phyloP scores from a whole-genome alignment of 1,284 basidiomycete species.

The Boletellus deceptivus region DNA sequence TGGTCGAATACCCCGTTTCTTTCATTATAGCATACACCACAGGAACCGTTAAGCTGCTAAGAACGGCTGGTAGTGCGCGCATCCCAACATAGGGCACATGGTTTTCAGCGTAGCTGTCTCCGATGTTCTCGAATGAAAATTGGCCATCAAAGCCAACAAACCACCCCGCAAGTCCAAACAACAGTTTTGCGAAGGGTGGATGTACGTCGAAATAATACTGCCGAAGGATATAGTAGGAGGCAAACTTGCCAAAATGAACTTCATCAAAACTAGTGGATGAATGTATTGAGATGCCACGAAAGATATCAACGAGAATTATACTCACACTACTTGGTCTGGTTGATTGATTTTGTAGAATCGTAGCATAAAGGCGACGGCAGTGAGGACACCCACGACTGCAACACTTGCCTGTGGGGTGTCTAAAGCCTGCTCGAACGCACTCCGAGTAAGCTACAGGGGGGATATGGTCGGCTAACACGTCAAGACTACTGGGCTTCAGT shows the following conservation, averaged over 20 bases:
- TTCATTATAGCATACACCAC: slow-evolving; percentile 97
- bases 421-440: slow-evolving; percentile 55
- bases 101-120: slow-evolving; percentile 84
- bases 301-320: slow-evolving; percentile 13
- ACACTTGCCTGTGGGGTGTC: slow-evolving; percentile 60
- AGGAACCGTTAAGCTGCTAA: slow-evolving; percentile 88
- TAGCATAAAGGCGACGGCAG: slow-evolving; percentile 72
- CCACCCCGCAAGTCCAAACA: slow-evolving; percentile 93
- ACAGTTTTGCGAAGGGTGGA: slow-evolving; percentile 91
- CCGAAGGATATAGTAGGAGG: slow-evolving; percentile 84
- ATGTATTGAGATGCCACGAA: not conserved
- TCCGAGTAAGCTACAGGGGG: slow-evolving; percentile 46
- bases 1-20: slow-evolving; percentile 91
- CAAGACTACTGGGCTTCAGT: not conserved
- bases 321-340: slow-evolving; percentile 93
- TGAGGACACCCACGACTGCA: slow-evolving; percentile 60
- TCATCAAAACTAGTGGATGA: slow-evolving; percentile 78
- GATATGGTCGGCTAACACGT: slow-evolving; percentile 5
- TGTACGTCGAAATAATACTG: slow-evolving; percentile 99
- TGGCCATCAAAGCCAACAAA: slow-evolving; percentile 94
- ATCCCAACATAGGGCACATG: slow-evolving; percentile 95
- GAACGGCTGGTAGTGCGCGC: slow-evolving; percentile 86
- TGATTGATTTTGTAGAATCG: slow-evolving; percentile 94
- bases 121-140: slow-evolving; percentile 94
- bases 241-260: slow-evolving; percentile 96